These are phyloP conservation scores for Xylaria sp. DNA, from an alignment of 2,329 filamentous ascomycete genomes.

Conservation along the genomic window DNA sequence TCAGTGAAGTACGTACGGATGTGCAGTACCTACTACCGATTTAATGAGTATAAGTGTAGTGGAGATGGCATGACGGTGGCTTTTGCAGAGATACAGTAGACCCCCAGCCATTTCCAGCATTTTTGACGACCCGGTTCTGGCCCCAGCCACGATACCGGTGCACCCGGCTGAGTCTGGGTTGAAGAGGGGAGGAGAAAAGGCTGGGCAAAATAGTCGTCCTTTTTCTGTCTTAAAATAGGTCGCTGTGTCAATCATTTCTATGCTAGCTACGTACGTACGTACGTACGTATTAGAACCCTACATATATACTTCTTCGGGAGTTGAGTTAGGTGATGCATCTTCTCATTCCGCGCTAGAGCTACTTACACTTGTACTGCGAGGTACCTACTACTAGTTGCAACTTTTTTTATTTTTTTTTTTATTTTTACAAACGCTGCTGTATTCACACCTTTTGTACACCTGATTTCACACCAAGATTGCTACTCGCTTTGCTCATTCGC, in stretches of 20 bases:
- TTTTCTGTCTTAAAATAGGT: not conserved
- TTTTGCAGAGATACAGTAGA: too few species aligned
- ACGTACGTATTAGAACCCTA: too few species aligned
- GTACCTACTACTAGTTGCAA: too few species aligned
- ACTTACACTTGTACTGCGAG: too few species aligned
- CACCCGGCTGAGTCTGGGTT: too few species aligned
- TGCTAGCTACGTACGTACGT: not conserved
- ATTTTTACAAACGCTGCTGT: too few species aligned
- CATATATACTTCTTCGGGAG: too few species aligned
- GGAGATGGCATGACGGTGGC: not conserved
- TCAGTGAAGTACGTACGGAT: not conserved
- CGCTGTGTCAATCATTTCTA: too few species aligned
- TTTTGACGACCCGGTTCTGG: not conserved
- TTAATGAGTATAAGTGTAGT: not conserved
- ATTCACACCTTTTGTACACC: too few species aligned
- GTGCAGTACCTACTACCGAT: not conserved
- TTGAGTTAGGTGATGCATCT: too few species aligned
- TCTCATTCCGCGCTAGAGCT: too few species aligned
- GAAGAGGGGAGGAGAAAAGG: not conserved
- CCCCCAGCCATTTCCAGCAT: not conserved
- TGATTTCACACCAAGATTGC: not conserved
- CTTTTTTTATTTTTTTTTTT: too few species aligned
- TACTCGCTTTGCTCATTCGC: not conserved
- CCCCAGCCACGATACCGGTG: conserved; percentile 7
- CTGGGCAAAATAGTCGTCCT: not conserved